These are phyloP conservation scores for Xylariales sp. DNA, from an alignment of 2,329 filamentous ascomycete species.

Conservation along the genomic window DNA sequence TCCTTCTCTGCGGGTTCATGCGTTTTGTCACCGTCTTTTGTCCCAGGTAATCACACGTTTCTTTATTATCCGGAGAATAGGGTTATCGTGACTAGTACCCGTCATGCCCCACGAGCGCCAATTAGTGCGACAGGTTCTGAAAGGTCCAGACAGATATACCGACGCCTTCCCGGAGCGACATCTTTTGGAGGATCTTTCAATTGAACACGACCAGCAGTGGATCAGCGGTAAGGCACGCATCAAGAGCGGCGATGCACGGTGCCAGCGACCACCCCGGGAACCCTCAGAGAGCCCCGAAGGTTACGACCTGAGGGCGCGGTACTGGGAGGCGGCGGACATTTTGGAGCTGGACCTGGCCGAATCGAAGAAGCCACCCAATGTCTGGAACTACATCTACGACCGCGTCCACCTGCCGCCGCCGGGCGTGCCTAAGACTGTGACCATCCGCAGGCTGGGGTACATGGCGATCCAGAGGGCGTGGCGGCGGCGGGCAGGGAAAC, in stretches of 20 bases:
- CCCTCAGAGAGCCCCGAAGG: slow-evolving; percentile 13
- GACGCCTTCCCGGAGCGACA: too few species aligned
- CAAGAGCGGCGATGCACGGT: not conserved
- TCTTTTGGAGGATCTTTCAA: too few species aligned
- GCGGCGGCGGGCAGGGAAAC: slow-evolving; percentile 12
- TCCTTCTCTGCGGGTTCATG: too few species aligned
- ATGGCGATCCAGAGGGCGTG: slow-evolving; percentile 14
- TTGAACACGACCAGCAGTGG: too few species aligned
- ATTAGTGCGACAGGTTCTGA: too few species aligned
- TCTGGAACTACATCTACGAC: slow-evolving; percentile 17
- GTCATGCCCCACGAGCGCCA: too few species aligned
- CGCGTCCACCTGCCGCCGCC: slow-evolving; percentile 14
- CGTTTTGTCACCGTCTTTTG: too few species aligned
- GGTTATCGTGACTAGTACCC: too few species aligned
- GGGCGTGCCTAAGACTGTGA: slow-evolving; percentile 8
- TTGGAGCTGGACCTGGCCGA: slow-evolving; percentile 13
- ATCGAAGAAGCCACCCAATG: slow-evolving; percentile 12
- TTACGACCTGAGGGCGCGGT: slow-evolving; percentile 15
- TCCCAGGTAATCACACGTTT: too few species aligned
- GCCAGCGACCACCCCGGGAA: not conserved
- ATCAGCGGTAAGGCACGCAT: not conserved
- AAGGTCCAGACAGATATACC: too few species aligned
- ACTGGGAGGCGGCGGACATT: slow-evolving; percentile 15
- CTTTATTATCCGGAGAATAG: too few species aligned
- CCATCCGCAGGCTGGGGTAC: slow-evolving; percentile 11